phyloP scores from a whole-genome alignment of 75 land plant species.

The Adiantum capillusveneris region DNA sequence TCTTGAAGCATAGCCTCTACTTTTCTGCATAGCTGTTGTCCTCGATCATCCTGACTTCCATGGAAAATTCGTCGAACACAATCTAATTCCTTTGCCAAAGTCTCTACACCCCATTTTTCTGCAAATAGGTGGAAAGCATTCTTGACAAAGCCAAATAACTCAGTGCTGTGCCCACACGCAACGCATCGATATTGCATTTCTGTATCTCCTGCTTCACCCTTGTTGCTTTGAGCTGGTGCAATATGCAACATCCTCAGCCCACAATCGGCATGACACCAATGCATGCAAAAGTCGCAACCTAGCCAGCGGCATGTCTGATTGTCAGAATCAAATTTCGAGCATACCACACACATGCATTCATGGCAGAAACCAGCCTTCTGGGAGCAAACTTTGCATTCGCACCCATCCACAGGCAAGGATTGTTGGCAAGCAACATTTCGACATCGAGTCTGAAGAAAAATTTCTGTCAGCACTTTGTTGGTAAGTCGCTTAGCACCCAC shows the following conservation, averaged over 20 bases:
- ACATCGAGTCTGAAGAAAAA: conserved; percentile 60
- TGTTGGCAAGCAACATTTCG: conserved; percentile 62
- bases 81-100: conserved; percentile 67
- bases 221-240: conserved; percentile 56
- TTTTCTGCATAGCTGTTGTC: conserved; percentile 52
- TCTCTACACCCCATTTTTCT: conserved; percentile 60
- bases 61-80: conserved; percentile 80
- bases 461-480: conserved; percentile 49
- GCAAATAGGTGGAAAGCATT: conserved; percentile 80
- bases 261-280: conserved; percentile 97
- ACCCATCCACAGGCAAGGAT: conserved; percentile 80
- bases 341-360: conserved; percentile 90
- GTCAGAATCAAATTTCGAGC: conserved; percentile 86
- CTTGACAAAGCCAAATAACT: conserved; percentile 95
- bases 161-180: conserved; percentile 84
- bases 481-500: conserved; percentile 23
- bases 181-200: conserved; percentile 92
- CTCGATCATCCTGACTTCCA: conserved; percentile 66
- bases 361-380: conserved; percentile 83
- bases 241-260: conserved; percentile 69
- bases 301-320: conserved; percentile 93
- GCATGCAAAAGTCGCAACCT: conserved; percentile 90
- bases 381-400: conserved; percentile 81
- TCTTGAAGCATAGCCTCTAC: conserved; percentile 55
- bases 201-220: conserved; percentile 49